A percentile compares a stretch with the other conserved stretches of the same genome.
Conservation (phyloP, 2,329 filamentous ascomycete genomes). For the Colletotrichum gigasporum region DNA sequence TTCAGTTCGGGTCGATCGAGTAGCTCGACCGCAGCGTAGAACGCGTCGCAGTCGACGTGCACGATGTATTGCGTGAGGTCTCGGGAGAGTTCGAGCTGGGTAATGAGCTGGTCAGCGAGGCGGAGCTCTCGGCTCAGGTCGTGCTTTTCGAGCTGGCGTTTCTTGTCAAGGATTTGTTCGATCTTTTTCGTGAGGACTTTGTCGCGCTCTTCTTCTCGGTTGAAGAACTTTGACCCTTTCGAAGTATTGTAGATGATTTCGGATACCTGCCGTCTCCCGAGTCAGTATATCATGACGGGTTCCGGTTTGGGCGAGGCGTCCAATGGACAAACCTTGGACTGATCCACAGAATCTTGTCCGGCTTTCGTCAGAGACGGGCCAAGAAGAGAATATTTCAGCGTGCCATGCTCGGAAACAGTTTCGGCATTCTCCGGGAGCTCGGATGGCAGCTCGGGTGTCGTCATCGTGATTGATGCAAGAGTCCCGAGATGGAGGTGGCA, state of each 20-base stretch:
- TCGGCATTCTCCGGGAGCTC: not conserved
- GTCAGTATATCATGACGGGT: not conserved
- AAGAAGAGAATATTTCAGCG: constrained; percentile 88
- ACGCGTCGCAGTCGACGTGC: constrained; percentile 96
- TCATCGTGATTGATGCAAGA: constrained; percentile 2
- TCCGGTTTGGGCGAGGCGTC: too few relatives aligned
- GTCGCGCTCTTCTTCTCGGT: constrained; percentile 86
- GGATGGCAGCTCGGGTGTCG: constrained; percentile 26
- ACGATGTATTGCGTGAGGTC: constrained; percentile 88
- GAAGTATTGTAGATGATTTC: constrained; percentile 98
- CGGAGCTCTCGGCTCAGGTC: constrained; percentile 79
- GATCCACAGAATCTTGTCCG: constrained; percentile 92
- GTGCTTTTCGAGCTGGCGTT: constrained; percentile 76
- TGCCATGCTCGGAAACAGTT: constrained; percentile 52
- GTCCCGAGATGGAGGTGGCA: not conserved
- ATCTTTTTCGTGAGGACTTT: constrained; percentile 88
- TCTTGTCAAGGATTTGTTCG: constrained; percentile 78
- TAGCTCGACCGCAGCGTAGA: constrained; percentile 94
- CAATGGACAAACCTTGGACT: constrained; percentile 74
- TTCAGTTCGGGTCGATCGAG: constrained; percentile 85
- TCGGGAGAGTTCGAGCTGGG: constrained; percentile 79
- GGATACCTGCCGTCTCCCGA: constrained; percentile 76
- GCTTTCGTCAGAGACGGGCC: constrained; percentile 94
- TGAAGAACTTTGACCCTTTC: constrained; percentile 96
- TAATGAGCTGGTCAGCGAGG: constrained; percentile 82